Evolutionary conservation across 495 filamentous ascomycete species (phyloP), one percentile per base, ranked within the genome.

Genomic region (Aspergillus nanangensis): DNA sequence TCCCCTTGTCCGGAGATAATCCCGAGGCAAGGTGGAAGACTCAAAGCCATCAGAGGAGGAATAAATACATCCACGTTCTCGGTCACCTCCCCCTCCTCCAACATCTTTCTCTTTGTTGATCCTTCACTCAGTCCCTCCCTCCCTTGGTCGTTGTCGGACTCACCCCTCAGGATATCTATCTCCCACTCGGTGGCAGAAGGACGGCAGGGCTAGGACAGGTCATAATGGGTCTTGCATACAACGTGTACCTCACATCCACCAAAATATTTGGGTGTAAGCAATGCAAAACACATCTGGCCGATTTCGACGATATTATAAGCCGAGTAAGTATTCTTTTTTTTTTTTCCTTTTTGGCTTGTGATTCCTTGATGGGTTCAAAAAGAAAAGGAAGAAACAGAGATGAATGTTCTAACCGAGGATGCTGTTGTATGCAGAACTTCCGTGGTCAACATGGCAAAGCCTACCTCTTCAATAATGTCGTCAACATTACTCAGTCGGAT

Each of bases 401-500:
- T 4, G 39, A 22, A 18, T 38, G 34, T 27, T 43, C 49, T 57
- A 20, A 65, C 45, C 41, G 15, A 31, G 23, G 11, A 15, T 19
- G 23, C 43, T 56, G 7, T 23, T 50, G 33, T 18, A n/a, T 33
- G 41, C 62, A 98, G 93, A 96, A 92, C 66, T 98, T 98, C 79
- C 90, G 93, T 47, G 93, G 93, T 61, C 92, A 96, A 62, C 94
- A 97, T 58, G 93, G 93, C 53, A 98, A 98, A 72, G 93, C 93
- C 36, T 98, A 88, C 70, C 87, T 98, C 52, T 98, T 98, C 80
- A 84, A 89, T 67, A 81, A 56, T 42, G 93, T 97, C 39, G 93
- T 98, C 60, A 98, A 98, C 68, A 76, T 94, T 63, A 83, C 78
- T 41, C 72, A 80, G 41, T 82, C 80, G 52, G 88, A 94, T 33